Evolutionary conservation across 257 asterid species (phyloP).

Genomic region (Penstemon davidsonii): DNA sequence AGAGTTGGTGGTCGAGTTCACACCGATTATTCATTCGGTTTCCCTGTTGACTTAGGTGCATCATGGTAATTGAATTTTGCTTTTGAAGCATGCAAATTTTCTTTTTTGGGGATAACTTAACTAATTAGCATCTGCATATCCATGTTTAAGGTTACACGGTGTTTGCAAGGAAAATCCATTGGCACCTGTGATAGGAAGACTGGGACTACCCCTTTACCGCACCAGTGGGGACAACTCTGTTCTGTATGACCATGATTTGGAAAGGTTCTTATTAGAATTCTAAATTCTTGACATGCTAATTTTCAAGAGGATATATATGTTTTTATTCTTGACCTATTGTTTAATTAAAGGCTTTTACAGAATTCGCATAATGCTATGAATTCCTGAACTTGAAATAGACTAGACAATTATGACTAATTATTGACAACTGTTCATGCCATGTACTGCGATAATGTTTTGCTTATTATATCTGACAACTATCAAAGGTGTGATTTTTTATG

Average conservation of each 20-base stretch:
- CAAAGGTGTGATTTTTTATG: not conserved
- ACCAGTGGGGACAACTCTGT: slow-evolving; percentile 98
- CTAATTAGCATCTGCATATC: slow-evolving; percentile 15
- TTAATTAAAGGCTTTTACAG: too few relatives aligned
- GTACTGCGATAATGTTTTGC: not conserved
- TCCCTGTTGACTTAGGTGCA: slow-evolving; percentile 98
- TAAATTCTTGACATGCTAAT: slow-evolving; percentile 1
- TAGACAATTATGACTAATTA: not conserved
- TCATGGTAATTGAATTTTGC: slow-evolving; percentile 65
- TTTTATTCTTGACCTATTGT: too few relatives aligned
- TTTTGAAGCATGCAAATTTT: not conserved
- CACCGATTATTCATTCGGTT: slow-evolving; percentile 91
- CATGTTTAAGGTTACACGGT: slow-evolving; percentile 82
- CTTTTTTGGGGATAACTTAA: too few relatives aligned
- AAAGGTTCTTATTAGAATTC: slow-evolving; percentile 54
- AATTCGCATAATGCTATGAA: not conserved
- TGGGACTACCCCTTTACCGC: slow-evolving; percentile 94
- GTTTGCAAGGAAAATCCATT: slow-evolving; percentile 94
- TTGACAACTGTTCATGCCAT: not conserved
- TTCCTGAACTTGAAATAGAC: slow-evolving; percentile 22
- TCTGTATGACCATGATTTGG: slow-evolving; percentile 93
- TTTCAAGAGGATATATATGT: slow-evolving; percentile 14
- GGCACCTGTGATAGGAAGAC: slow-evolving; percentile 84
- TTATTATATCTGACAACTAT: not conserved
- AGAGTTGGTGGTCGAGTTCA: slow-evolving; percentile 98